Conservation (phyloP, 345 rosid species). For the Turritis glabra region DNA sequence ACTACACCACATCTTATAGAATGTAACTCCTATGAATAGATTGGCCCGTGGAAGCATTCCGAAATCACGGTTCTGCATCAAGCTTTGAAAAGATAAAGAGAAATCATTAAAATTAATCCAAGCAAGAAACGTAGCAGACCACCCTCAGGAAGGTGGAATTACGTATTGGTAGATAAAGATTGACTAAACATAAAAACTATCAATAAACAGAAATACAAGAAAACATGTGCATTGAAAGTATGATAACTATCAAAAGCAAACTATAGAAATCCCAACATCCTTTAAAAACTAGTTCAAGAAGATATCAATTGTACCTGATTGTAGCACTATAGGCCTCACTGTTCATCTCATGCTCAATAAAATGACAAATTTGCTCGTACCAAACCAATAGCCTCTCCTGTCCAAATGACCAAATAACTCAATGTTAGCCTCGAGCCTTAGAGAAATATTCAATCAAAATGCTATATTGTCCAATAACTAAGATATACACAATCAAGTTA, state of each 20-base stretch:
- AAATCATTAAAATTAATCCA: neutral
- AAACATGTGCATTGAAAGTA: slow-evolving; percentile 1
- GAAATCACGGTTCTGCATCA: slow-evolving; percentile 52
- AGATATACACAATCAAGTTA: neutral
- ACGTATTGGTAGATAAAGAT: neutral
- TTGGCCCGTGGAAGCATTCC: slow-evolving; percentile 53
- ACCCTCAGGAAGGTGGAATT: neutral
- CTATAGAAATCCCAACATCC: neutral
- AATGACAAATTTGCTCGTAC: slow-evolving; percentile 66
- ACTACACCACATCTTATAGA: slow-evolving; percentile 60
- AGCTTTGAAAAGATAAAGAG: slow-evolving; percentile 44
- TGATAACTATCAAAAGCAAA: neutral
- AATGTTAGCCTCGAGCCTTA: slow-evolving; percentile 4
- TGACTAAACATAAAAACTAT: neutral
- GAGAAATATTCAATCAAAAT: neutral
- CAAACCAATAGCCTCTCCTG: slow-evolving; percentile 65
- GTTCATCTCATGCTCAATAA: slow-evolving; percentile 48
- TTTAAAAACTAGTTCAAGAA: neutral
- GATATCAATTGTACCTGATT: slow-evolving; percentile 45
- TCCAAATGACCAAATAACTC: slow-evolving; percentile 18
- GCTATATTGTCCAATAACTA: neutral
- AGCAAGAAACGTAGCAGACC: neutral
- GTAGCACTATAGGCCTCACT: slow-evolving; percentile 58
- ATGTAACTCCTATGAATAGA: slow-evolving; percentile 62
- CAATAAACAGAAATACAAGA: neutral